Evolutionary conservation across 495 filamentous ascomycete genomes (phyloP).

Genomic region (Penicillium arizonense): DNA sequence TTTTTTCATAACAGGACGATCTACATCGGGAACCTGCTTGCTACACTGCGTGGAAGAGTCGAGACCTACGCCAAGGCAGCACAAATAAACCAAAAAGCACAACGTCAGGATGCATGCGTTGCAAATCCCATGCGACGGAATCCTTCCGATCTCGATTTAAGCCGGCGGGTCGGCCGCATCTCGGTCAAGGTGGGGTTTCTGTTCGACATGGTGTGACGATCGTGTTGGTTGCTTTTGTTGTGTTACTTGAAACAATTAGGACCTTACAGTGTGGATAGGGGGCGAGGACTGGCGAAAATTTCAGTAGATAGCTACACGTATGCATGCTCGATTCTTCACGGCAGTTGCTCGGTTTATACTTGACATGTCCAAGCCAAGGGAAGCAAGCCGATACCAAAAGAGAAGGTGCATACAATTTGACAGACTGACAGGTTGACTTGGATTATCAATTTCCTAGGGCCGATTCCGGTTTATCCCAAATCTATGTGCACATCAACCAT

Average conservation of each 20-base stretch:
- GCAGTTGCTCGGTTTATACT: not conserved
- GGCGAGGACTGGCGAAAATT: not conserved
- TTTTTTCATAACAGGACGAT: too few relatives aligned
- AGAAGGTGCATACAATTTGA: too few relatives aligned
- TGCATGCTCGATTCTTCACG: not conserved
- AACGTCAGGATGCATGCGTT: not conserved
- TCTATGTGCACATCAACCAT: not conserved
- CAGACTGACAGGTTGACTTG: not conserved
- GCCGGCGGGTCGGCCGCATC: not conserved
- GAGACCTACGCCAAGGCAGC: not conserved
- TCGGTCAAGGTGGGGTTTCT: not conserved
- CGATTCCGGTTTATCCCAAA: not conserved
- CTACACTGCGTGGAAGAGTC: not conserved
- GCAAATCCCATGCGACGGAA: not conserved
- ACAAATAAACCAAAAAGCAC: not conserved
- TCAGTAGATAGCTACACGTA: not conserved
- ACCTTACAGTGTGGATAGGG: too few relatives aligned
- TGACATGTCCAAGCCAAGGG: not conserved
- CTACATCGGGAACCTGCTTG: too few relatives aligned
- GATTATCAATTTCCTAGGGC: not conserved
- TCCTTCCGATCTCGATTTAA: slow-evolving; percentile 1
- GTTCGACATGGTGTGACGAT: not conserved
- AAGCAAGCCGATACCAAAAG: not conserved
- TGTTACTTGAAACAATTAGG: not conserved
- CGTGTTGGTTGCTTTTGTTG: not conserved